phyloP scores from a whole-genome alignment of 1,139 yeast genomes.

The Lodderomyces beijingensis region DNA sequence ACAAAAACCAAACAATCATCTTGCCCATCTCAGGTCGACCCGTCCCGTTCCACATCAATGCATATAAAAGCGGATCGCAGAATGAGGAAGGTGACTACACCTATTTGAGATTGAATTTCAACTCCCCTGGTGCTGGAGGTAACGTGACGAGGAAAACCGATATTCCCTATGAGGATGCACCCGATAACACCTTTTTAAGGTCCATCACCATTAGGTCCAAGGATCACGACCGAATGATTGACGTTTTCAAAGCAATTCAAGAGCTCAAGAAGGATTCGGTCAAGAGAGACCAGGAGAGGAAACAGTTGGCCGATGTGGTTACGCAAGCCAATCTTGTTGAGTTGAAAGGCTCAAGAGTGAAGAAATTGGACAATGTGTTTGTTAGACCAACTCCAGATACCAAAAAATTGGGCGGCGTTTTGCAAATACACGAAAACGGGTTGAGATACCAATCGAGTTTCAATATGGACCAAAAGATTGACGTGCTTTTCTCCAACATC shows the following conservation, averaged over 20 bases:
- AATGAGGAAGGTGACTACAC: slow-evolving; percentile 96
- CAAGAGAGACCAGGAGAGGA: slow-evolving; percentile 85
- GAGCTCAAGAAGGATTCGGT: slow-evolving; percentile 91
- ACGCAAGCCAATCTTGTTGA: slow-evolving; percentile 87
- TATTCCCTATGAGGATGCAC: slow-evolving; percentile 85
- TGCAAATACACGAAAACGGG: slow-evolving; percentile 95
- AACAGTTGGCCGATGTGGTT: slow-evolving; percentile 91
- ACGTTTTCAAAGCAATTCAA: slow-evolving; percentile 83
- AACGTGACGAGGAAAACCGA: slow-evolving; percentile 67
- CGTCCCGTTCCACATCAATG: slow-evolving; percentile 93
- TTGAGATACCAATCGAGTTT: slow-evolving; percentile 84
- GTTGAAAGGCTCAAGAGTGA: slow-evolving; percentile 72
- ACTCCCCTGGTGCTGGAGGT: slow-evolving; percentile 88
- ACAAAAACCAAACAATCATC: slow-evolving; percentile 82
- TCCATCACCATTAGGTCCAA: slow-evolving; percentile 85
- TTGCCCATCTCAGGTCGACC: slow-evolving; percentile 94
- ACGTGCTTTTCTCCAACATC: slow-evolving; percentile 82
- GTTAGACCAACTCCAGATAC: slow-evolving; percentile 96
- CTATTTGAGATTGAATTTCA: slow-evolving; percentile 83
- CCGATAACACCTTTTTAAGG: slow-evolving; percentile 81
- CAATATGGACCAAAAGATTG: slow-evolving; percentile 81
- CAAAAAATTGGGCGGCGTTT: slow-evolving; percentile 86
- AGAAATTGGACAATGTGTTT: slow-evolving; percentile 81
- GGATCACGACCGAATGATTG: slow-evolving; percentile 89
- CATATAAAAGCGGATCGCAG: slow-evolving; percentile 91